Evolutionary conservation across 2,329 filamentous ascomycete genomes (phyloP), one percentile per base, ranked within the genome.

Genomic region (Exophiala calicioides): DNA sequence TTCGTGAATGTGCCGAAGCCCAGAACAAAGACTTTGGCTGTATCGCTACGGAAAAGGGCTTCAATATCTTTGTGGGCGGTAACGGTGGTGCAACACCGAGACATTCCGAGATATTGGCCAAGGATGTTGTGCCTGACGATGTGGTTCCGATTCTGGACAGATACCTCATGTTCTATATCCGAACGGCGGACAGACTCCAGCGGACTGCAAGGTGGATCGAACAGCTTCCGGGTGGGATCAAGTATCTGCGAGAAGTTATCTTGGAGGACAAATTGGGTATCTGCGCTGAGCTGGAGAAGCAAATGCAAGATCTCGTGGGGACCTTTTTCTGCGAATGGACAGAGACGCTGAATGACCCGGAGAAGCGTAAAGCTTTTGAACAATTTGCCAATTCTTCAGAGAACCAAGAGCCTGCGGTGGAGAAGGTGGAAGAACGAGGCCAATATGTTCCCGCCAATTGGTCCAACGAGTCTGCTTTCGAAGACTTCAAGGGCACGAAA

Each of bases 1-100:
- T 95, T n/a, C 78, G 90, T 44, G 90, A 95, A 68, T 95, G 90
- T 58, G 90, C 90, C 1, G 90, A 95, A 67, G 90, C 90, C 1
- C 90, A 94, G 62, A 91, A 85, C 68, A 95, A 95, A 68, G 90
- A 95, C 62, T 95, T 95, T 58, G 90, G 90, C 16, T 80, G 95
- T 37, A 95, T 95, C 47, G 89, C 90, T 10, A 94, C 88, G 0
- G 89, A 95, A 52, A 95, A 93, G 60, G 90, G 90, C 21, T 95
- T 88, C 79, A 95, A 95, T 68, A 84, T 95, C 65, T 95, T 90
- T 59, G 88, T 95, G 1, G 90, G 79, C 24, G 90, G 90, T 36
- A 95, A 95, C 63, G 90, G 90, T 41, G 90, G 90, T 49, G 88
- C 88, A 12, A 91, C 88, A 58, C 90, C 90, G 3, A 76, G 80